These are phyloP conservation scores for Coemansia sp. DNA, from an alignment of 371 early-diverging fungal genomes.

Conservation along the genomic window DNA sequence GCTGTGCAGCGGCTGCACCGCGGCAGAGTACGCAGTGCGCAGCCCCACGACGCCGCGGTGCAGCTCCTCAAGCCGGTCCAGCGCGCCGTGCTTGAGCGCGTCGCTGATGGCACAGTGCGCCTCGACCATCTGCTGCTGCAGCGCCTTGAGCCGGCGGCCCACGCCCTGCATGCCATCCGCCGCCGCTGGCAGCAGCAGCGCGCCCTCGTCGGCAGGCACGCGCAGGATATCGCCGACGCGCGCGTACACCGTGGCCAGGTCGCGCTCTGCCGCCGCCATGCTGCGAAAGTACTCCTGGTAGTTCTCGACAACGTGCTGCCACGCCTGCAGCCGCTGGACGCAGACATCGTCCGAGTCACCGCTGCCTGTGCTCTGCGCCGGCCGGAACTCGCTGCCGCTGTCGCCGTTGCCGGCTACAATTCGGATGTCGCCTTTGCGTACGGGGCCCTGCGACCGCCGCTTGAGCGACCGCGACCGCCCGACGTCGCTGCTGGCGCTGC, in stretches of 20 bases:
- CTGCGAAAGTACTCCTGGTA: constrained; percentile 45
- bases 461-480: constrained; percentile 17
- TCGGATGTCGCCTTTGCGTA: constrained; percentile 49
- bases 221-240: constrained; percentile 47
- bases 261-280: constrained; percentile 48
- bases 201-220: constrained; percentile 40
- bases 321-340: constrained; percentile 46
- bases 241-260: constrained; percentile 48
- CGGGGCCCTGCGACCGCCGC: constrained; percentile 23
- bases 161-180: constrained; percentile 36
- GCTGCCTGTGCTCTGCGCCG: constrained; percentile 41
- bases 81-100: constrained; percentile 17
- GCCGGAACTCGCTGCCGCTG: constrained; percentile 13
- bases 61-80: constrained; percentile 18
- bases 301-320: constrained; percentile 47
- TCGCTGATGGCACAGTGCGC: constrained; percentile 41
- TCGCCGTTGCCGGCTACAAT: constrained; percentile 14
- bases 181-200: constrained; percentile 28
- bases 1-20: constrained; percentile 15
- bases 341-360: constrained; percentile 46
- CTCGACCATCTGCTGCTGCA: constrained; percentile 45
- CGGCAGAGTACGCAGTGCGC: constrained; percentile 18
- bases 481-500: not conserved
- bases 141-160: constrained; percentile 29
- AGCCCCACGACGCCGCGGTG: constrained; percentile 17